These are phyloP conservation scores for Vitellaria paradoxa DNA, from an alignment of 179 eudicot genomes.

Conservation along the genomic window DNA sequence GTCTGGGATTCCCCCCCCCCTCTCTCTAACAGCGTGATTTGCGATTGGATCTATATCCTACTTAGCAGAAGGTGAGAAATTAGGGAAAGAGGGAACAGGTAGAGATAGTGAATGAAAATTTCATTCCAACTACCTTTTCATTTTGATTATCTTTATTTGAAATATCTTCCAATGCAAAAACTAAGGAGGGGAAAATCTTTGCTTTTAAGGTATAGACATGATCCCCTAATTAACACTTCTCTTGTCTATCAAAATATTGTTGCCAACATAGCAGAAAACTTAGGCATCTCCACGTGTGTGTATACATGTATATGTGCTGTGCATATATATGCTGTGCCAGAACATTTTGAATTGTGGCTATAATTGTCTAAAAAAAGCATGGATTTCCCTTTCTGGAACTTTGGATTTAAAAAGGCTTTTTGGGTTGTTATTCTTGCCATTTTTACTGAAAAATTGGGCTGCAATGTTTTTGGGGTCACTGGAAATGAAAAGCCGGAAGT, in stretches of 20 bases:
- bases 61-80: not conserved
- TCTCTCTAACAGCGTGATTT: not conserved
- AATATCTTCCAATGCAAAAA: not conserved
- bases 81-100: too few relatives aligned
- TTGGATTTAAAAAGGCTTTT: not conserved
- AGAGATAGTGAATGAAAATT: not conserved
- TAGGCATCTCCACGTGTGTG: not conserved
- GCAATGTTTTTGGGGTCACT: conserved; percentile 4
- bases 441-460: conserved; percentile 5
- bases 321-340: not conserved
- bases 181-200: not conserved
- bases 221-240: conserved; percentile 19
- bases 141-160: not conserved
- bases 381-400: conserved; percentile 6
- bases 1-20: not conserved
- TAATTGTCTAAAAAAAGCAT: not conserved
- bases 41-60: not conserved
- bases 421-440: conserved; percentile 6
- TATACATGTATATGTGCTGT: not conserved
- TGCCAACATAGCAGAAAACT: not conserved
- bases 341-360: conserved; percentile 1
- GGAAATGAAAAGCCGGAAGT: conserved; percentile 13
- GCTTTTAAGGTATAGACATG: not conserved
- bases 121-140: conserved; percentile 1
- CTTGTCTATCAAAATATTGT: conserved; percentile 2